phyloP scores from a whole-genome alignment of 2,329 filamentous ascomycete genomes.

The Gliomastix tumulicola region DNA sequence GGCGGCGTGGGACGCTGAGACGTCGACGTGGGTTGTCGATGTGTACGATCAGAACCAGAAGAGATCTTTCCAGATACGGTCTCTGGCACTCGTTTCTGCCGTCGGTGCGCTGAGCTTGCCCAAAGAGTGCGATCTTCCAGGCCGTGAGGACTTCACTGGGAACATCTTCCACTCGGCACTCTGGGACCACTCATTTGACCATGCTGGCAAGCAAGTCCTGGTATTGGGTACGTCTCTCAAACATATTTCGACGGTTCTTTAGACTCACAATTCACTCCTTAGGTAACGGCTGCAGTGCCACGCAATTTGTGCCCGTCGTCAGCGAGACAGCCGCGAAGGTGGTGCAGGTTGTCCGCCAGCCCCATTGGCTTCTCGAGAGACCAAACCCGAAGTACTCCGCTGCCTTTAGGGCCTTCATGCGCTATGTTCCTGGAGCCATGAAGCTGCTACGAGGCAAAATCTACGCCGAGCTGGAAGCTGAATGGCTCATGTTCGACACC shows the following conservation, averaged over 20 bases:
- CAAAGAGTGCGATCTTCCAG: conserved; percentile 12
- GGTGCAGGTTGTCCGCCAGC: conserved; percentile 40
- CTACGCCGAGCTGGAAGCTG: conserved; percentile 30
- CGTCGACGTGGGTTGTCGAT: conserved; percentile 9
- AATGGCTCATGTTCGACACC: conserved; percentile 22
- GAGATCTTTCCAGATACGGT: conserved; percentile 4
- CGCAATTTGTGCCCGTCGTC: conserved; percentile 14
- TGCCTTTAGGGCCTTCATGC: conserved; percentile 33
- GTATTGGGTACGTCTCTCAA: no score
- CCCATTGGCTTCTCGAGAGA: conserved; percentile 41
- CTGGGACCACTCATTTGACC: conserved; percentile 17
- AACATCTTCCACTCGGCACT: conserved; percentile 14
- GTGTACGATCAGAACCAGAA: conserved; percentile 5
- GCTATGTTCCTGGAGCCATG: conserved; percentile 24
- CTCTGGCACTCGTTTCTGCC: conserved; percentile 14
- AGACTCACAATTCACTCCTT: no score
- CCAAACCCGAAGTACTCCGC: conserved; percentile 23
- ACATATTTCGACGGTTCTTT: no score
- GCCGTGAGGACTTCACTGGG: conserved; percentile 10
- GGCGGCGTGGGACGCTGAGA: conserved; percentile 10
- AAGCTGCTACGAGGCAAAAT: conserved; percentile 21
- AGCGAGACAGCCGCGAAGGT: conserved; percentile 17
- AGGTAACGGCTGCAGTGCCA: conserved; percentile 19
- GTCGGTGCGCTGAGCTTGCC: conserved; percentile 14
- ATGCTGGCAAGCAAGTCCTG: conserved; percentile 12